phyloP scores from a whole-genome alignment of 2,329 filamentous ascomycete species.

The Aspergillus ustus region DNA sequence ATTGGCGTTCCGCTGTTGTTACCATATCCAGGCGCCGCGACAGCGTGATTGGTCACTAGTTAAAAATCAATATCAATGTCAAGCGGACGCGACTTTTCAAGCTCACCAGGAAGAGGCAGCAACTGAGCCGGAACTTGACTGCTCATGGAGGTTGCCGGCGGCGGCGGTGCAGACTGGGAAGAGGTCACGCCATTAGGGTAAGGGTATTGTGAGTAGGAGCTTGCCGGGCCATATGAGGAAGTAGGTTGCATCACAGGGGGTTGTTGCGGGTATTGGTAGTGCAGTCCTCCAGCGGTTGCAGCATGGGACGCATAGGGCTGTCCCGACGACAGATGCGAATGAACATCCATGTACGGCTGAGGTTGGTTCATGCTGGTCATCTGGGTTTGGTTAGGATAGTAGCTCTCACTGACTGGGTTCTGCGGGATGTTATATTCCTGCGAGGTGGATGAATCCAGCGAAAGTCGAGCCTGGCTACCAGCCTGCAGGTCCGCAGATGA shows the following conservation, averaged over 20 bases:
- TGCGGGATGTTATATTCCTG: constrained; percentile 40
- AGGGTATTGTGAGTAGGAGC: constrained; percentile 70
- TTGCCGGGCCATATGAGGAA: constrained; percentile 68
- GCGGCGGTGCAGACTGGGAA: constrained; percentile 70
- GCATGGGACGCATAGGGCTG: constrained; percentile 76
- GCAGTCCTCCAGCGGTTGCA: constrained; percentile 74
- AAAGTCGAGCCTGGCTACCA: constrained; percentile 41
- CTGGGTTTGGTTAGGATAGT: constrained; percentile 46
- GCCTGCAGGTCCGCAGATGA: constrained; percentile 56
- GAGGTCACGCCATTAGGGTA: constrained; percentile 80
- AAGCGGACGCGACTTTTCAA: not conserved
- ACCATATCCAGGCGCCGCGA: constrained; percentile 44
- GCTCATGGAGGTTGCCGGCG: constrained; percentile 72
- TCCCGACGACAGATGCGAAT: constrained; percentile 76
- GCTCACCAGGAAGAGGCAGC: constrained; percentile 64
- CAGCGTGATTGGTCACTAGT: constrained; percentile 43
- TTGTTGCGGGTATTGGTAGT: constrained; percentile 75
- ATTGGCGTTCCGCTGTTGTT: constrained; percentile 45
- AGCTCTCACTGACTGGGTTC: constrained; percentile 44
- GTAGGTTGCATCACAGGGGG: constrained; percentile 75
- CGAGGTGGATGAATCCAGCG: constrained; percentile 40
- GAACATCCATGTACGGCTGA: constrained; percentile 83
- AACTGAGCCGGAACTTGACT: constrained; percentile 70
- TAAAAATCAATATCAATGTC: constrained; percentile 15
- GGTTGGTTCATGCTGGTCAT: constrained; percentile 76